Percentiles rank a stretch among this genome's conserved stretches.
phyloP scores from a whole-genome alignment of 208 protist genomes.

The Crithidia acanthocephali region DNA sequence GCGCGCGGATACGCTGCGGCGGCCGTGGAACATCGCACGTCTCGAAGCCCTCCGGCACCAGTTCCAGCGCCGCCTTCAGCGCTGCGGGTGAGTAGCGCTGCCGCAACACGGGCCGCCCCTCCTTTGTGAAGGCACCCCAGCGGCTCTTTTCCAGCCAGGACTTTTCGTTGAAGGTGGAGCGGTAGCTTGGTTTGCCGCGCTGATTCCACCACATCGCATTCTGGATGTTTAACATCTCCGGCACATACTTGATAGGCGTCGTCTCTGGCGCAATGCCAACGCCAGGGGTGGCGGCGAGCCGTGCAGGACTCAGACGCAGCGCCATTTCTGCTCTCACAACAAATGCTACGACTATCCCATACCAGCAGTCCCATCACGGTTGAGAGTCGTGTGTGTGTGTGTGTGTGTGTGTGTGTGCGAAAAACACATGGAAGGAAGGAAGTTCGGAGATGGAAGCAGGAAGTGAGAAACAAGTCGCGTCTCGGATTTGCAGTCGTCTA shows the following conservation, averaged over 20 bases:
- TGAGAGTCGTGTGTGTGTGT: too few relatives aligned
- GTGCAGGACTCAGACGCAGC: conserved; percentile 40
- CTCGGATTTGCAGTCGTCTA: too few relatives aligned
- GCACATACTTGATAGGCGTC: conserved; percentile 91
- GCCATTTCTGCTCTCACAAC: conserved; percentile 21
- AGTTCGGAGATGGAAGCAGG: too few relatives aligned
- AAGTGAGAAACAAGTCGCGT: too few relatives aligned
- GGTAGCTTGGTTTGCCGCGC: conserved; percentile 56
- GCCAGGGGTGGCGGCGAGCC: conserved; percentile 68
- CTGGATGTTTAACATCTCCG: conserved; percentile 88
- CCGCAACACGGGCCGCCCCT: conserved; percentile 61
- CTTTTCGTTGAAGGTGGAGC: conserved; percentile 81
- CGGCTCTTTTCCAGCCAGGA: conserved; percentile 74
- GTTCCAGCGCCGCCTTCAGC: conserved; percentile 64
- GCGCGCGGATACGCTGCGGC: conserved; percentile 83
- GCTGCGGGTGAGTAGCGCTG: conserved; percentile 81
- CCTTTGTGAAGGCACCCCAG: conserved; percentile 63
- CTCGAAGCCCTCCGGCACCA: conserved; percentile 85
- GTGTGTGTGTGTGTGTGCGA: too few relatives aligned
- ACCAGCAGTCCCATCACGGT: too few relatives aligned
- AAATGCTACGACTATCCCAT: neutral
- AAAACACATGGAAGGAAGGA: too few relatives aligned
- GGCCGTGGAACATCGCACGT: conserved; percentile 84
- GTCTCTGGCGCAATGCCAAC: conserved; percentile 90
- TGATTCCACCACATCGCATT: conserved; percentile 87